Evolutionary conservation across 768 basidiomycete species (phyloP), one percentile per base, ranked within the genome.

Genomic region (Russula lepida): DNA sequence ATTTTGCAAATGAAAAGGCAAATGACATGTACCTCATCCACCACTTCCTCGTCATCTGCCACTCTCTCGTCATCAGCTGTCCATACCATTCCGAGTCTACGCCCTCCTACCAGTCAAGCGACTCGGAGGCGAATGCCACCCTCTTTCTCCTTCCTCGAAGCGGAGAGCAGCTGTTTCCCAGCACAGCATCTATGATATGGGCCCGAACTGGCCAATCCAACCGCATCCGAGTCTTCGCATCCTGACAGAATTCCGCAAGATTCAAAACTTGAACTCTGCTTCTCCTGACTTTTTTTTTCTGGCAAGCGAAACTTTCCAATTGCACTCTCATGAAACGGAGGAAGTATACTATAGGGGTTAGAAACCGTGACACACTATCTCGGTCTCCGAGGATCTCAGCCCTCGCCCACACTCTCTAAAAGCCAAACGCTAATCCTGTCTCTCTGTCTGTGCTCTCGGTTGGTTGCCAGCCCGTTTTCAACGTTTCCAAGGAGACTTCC

Each of bases 11-110:
- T 5, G 53, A 13, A 53, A 25, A 19, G 43, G 7, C 9, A 51
- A 6, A 9, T 39, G 49, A 33, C 6, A 63, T 50, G 39, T 60
- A 77, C 89, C 79, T 90, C n/a, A n/a, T n/a, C n/a, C n/a, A n/a
- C n/a, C n/a, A n/a, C n/a, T n/a, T n/a, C n/a, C n/a, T n/a, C n/a
- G n/a, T n/a, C n/a, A n/a, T n/a, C n/a, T n/a, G n/a, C n/a, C n/a
- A n/a, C n/a, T n/a, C n/a, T n/a, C n/a, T n/a, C n/a, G n/a, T n/a
- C n/a, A n/a, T n/a, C n/a, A n/a, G n/a, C n/a, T n/a, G n/a, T n/a
- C n/a, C n/a, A n/a, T n/a, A 21, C 21, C 9, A 11, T n/a, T n/a
- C 19, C 43, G 4, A 11, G 0, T 44, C 21, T 44, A 21, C 21
- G 1, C 43, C 21, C 9, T 44, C 4, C 43, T 44, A 21, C 11